Percentiles rank a stretch among this genome's conserved stretches.
phyloP scores from a whole-genome alignment of 106 monocot genomes.

The Cymbidium sinense region DNA sequence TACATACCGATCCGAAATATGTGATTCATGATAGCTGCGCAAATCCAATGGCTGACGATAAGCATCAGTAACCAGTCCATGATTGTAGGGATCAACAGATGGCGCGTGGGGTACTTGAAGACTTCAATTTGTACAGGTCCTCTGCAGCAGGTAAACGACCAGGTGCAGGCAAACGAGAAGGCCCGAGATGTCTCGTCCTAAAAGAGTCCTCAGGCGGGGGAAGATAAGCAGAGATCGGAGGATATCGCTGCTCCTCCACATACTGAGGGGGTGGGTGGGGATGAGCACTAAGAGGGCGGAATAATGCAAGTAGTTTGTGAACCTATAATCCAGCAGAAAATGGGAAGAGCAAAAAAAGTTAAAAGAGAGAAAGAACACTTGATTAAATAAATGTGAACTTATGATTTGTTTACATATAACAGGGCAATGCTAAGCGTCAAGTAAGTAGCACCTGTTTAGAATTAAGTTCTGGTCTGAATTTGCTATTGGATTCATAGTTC shows the following conservation, averaged over 20 bases:
- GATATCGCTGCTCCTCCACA: constrained; percentile 10
- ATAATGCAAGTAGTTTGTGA: constrained; percentile 35
- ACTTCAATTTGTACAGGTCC: neutral
- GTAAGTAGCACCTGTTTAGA: constrained; percentile 28
- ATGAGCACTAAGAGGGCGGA: constrained; percentile 18
- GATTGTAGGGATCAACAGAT: neutral
- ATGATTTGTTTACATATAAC: neutral
- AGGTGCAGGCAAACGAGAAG: neutral
- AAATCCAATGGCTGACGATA: constrained; percentile 3
- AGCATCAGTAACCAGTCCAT: neutral
- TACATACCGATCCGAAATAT: neutral
- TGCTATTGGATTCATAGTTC: constrained; percentile 45
- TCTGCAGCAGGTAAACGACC: constrained; percentile 1
- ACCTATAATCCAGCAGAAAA: constrained; percentile 26
- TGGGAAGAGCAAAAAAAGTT: neutral
- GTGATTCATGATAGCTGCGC: neutral
- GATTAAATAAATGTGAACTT: neutral
- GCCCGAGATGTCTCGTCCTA: constrained; percentile 7
- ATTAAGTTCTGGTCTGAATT: constrained; percentile 56
- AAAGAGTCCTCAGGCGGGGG: constrained; percentile 16
- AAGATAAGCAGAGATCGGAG: neutral
- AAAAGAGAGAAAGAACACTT: neutral
- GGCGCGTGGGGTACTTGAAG: neutral
- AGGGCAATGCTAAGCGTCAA: neutral
- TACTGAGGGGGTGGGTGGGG: constrained; percentile 8